These are phyloP conservation scores for Alternaria hordeiaustralica DNA, from an alignment of 2,329 filamentous ascomycete species.

Conservation along the genomic window DNA sequence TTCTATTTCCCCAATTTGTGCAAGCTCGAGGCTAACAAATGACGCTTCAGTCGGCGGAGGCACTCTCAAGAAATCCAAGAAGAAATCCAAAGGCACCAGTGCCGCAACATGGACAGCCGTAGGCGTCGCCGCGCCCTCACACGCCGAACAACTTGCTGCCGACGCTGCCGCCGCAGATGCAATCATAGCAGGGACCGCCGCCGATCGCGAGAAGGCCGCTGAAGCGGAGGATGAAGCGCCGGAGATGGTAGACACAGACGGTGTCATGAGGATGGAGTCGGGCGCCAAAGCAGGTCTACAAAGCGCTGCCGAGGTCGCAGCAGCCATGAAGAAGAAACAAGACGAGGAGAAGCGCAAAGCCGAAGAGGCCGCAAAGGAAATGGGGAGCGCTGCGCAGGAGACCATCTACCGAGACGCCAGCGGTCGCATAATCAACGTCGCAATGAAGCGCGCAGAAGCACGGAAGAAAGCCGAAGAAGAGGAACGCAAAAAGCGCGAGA, in stretches of 20 bases:
- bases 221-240: slow-evolving; percentile 54
- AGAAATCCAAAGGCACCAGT: slow-evolving; percentile 56
- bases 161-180: slow-evolving; percentile 77
- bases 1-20: slow-evolving; percentile 24
- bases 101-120: slow-evolving; percentile 71
- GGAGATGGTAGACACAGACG: slow-evolving; percentile 46
- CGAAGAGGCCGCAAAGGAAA: slow-evolving; percentile 46
- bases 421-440: slow-evolving; percentile 90
- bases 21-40: slow-evolving; percentile 21
- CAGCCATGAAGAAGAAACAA: slow-evolving; percentile 65
- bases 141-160: slow-evolving; percentile 68
- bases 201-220: slow-evolving; percentile 62
- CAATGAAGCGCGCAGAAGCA: slow-evolving; percentile 87
- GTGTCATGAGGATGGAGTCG: slow-evolving; percentile 75
- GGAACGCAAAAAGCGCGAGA: slow-evolving; percentile 67
- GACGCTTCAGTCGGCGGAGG: slow-evolving; percentile 42
- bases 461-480: slow-evolving; percentile 79
- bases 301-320: slow-evolving; percentile 74
- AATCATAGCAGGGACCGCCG: slow-evolving; percentile 75
- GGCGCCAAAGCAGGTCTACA: slow-evolving; percentile 89
- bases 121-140: slow-evolving; percentile 58
- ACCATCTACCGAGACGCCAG: slow-evolving; percentile 96
- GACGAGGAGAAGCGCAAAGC: slow-evolving; percentile 64
- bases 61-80: slow-evolving; percentile 62
- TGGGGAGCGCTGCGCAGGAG: slow-evolving; percentile 60